These are phyloP conservation scores for Candida sojae DNA, from an alignment of 1,139 yeast genomes.

Conservation along the genomic window DNA sequence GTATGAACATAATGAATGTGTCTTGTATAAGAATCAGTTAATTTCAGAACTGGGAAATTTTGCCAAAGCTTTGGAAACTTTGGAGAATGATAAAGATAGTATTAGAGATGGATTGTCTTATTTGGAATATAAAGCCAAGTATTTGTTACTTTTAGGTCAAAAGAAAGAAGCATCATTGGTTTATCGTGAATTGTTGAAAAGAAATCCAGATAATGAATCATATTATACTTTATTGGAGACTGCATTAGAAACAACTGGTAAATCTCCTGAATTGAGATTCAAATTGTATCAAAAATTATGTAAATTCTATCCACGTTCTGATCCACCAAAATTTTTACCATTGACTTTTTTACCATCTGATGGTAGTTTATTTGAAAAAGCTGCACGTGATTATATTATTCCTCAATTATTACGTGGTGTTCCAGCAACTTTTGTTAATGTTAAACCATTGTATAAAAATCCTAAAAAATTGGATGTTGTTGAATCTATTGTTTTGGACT, in stretches of 20 bases:
- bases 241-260: constrained; percentile 49
- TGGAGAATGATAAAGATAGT: constrained; percentile 53
- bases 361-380: constrained; percentile 45
- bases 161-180: constrained; percentile 64
- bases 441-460: constrained; percentile 75
- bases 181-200: constrained; percentile 70
- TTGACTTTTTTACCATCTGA: constrained; percentile 65
- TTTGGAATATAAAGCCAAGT: constrained; percentile 68
- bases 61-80: constrained; percentile 60
- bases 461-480: constrained; percentile 48
- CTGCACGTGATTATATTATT: constrained; percentile 53
- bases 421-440: constrained; percentile 86
- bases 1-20: constrained; percentile 79
- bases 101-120: constrained; percentile 67
- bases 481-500: constrained; percentile 55
- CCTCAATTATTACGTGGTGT: constrained; percentile 75
- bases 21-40: constrained; percentile 69
- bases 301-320: constrained; percentile 78
- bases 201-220: constrained; percentile 79
- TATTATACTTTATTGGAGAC: constrained; percentile 71
- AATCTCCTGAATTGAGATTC: constrained; percentile 42
- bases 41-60: constrained; percentile 66
- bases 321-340: constrained; percentile 78
- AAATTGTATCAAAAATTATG: constrained; percentile 65
- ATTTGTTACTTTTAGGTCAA: constrained; percentile 42